A percentile compares a stretch with the other conserved stretches of the same genome.
Evolutionary conservation across 2,329 filamentous ascomycete genomes (phyloP).

Genomic region (Chaetomium globosum): DNA sequence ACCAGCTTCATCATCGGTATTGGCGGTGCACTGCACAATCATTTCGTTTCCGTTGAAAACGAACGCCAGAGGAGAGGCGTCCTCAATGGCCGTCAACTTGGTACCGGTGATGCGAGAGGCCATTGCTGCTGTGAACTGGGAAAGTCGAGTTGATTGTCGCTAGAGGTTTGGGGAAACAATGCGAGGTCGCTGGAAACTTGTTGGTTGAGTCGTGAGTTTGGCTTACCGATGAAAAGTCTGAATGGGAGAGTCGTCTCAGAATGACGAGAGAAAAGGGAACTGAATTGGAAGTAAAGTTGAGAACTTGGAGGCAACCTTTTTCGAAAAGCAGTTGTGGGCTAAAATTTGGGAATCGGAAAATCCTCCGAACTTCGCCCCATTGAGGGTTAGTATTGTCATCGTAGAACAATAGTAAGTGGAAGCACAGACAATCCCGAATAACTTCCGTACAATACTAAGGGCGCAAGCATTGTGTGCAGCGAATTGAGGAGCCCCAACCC

Average conservation of each 20-base stretch:
- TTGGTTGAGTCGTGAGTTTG: neutral
- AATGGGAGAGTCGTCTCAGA: too few species aligned
- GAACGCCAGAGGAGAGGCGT: constrained; percentile 20
- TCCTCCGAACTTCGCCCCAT: too few species aligned
- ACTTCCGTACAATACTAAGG: too few species aligned
- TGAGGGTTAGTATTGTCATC: neutral
- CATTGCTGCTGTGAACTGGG: constrained; percentile 12
- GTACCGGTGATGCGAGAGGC: neutral
- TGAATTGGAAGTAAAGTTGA: too few species aligned
- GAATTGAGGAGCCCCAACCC: too few species aligned
- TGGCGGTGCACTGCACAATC: constrained; percentile 26
- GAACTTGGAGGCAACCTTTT: too few species aligned
- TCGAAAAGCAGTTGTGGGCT: too few species aligned
- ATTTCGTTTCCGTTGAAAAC: constrained; percentile 24
- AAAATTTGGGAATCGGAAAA: too few species aligned
- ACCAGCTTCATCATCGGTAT: constrained; percentile 11
- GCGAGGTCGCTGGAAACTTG: neutral
- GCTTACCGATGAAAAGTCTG: too few species aligned
- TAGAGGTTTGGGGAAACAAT: neutral
- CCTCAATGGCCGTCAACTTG: neutral
- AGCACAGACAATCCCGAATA: too few species aligned
- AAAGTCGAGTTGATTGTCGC: neutral
- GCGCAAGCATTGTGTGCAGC: too few species aligned
- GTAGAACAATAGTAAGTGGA: constrained; percentile 15
- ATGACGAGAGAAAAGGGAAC: too few species aligned